Evolutionary conservation across 2,329 filamentous ascomycete genomes (phyloP).

Genomic region (Macrophomina phaseolina): DNA sequence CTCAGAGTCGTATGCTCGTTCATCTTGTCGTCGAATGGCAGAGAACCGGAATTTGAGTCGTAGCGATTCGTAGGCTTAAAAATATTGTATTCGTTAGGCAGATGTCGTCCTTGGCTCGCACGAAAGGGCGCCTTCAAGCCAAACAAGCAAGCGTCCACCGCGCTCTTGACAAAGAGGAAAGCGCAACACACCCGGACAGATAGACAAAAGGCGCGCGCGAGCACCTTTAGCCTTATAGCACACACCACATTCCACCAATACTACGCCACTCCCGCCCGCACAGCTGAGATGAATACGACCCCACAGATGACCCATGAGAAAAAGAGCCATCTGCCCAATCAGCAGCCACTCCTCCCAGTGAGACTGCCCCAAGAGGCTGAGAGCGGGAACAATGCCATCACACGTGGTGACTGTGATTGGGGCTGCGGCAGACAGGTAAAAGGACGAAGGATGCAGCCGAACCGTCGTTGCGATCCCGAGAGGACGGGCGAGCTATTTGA

Average conservation of each 20-base stretch:
- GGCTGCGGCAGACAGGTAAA: neutral
- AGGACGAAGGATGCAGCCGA: too few species aligned
- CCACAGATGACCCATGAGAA: neutral
- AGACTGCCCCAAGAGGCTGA: too few species aligned
- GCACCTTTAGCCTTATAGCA: neutral
- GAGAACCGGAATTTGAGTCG: too few species aligned
- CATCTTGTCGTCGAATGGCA: neutral
- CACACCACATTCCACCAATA: neutral
- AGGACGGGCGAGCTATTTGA: too few species aligned
- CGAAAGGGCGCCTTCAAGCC: neutral
- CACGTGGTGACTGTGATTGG: neutral
- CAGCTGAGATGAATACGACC: slow-evolving; percentile 4
- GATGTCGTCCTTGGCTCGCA: neutral
- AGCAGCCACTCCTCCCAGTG: too few species aligned
- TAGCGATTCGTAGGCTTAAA: too few species aligned
- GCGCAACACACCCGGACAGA: too few species aligned
- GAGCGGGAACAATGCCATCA: neutral
- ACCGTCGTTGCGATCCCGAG: too few species aligned
- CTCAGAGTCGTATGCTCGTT: neutral
- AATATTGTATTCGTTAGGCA: neutral
- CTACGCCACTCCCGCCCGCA: neutral
- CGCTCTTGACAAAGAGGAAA: neutral
- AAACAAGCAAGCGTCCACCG: neutral
- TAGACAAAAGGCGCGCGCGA: neutral
- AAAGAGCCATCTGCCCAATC: too few species aligned